Evolutionary conservation across 2,329 filamentous ascomycete genomes (phyloP), one percentile per base, ranked within the genome.

Genomic region (Diaporthe sp.): DNA sequence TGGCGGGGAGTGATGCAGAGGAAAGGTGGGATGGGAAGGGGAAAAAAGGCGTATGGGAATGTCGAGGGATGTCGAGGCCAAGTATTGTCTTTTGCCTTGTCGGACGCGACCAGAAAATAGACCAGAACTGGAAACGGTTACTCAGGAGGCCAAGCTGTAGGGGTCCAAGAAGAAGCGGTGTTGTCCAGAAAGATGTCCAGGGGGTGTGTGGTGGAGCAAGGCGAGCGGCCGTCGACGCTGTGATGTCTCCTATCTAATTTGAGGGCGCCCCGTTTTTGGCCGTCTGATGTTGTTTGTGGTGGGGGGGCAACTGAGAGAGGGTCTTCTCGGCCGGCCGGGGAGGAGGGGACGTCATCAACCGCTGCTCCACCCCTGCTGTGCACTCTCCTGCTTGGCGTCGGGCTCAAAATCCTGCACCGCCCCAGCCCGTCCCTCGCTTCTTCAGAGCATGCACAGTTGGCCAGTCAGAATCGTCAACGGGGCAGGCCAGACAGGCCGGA

Each of bases 101-200:
- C 31, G 37, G 58, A 28, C 44, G 28, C 34, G 49, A 68, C 34
- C 68, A 49, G 61, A 53, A 73, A 75, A 60, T 49, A 34, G 61
- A 72, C 31, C 65, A 53, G 28, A 25, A 47, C 53, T 68, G 68
- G 25, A 22, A 34, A 34, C 58, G 70, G 58, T 49, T 25, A 20
- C n/a, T 57, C 47, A 68, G 60, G 61, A 58, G 39, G 57, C 57
- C 65, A 39, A 67, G 49, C 17, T 42, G 71, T 73, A 76, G 75
- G 75, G 72, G 75, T 60, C 68, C 49, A 42, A 53, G 67, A 70
- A 76, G 74, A 75, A 72, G 71, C 73, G 74, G 73, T 60, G 73
- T 75, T 73, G 73, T 71, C 73, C 73, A 75, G 57, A 75, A 60
- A 77, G 73, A 75, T 77, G 68, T 71, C 75, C 75, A 75, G 71